Conservation (phyloP, 352 stramenopile genomes). For the Phytophthora macrochlamydospora region DNA sequence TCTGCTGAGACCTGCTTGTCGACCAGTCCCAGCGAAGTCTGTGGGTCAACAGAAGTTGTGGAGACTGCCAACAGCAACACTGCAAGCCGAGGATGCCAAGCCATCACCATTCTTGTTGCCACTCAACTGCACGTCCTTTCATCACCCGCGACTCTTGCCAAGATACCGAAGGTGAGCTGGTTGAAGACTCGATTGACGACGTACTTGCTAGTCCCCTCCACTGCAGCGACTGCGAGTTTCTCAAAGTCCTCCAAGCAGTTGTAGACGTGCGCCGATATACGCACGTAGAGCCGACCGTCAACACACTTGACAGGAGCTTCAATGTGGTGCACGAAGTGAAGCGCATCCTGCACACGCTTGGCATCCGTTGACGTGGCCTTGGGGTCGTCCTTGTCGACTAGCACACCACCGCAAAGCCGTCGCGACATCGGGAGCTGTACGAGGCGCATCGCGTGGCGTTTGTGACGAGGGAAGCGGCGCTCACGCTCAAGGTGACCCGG, state of each 20-base stretch:
- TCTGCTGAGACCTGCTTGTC: conserved; percentile 35
- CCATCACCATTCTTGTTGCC: conserved; percentile 10
- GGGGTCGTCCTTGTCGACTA: conserved; percentile 20
- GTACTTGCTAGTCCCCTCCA: conserved; percentile 5
- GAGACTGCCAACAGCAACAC: conserved; percentile 12
- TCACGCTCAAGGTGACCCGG: conserved; percentile 39
- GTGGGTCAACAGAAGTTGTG: conserved; percentile 4
- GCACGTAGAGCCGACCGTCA: conserved; percentile 84
- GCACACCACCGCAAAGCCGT: conserved; percentile 49
- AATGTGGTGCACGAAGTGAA: conserved; percentile 80
- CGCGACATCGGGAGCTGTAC: conserved; percentile 60
- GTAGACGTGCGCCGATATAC: conserved; percentile 93
- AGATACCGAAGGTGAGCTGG: conserved; percentile 25
- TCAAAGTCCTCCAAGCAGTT: conserved; percentile 89
- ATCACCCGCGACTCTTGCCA: conserved; percentile 30
- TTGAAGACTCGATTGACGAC: conserved; percentile 17
- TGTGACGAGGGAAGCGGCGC: conserved; percentile 51
- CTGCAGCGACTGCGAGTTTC: conserved; percentile 40
- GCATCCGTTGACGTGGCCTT: conserved; percentile 81
- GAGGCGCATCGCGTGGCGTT: conserved; percentile 77
- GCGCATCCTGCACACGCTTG: conserved; percentile 91
- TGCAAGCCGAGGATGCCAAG: not conserved
- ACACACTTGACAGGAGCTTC: conserved; percentile 95
- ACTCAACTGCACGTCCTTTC: conserved; percentile 33
- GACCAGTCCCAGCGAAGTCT: conserved; percentile 4